phyloP scores from a whole-genome alignment of 2,329 filamentous ascomycete genomes.

The Exophiala alcalophila region DNA sequence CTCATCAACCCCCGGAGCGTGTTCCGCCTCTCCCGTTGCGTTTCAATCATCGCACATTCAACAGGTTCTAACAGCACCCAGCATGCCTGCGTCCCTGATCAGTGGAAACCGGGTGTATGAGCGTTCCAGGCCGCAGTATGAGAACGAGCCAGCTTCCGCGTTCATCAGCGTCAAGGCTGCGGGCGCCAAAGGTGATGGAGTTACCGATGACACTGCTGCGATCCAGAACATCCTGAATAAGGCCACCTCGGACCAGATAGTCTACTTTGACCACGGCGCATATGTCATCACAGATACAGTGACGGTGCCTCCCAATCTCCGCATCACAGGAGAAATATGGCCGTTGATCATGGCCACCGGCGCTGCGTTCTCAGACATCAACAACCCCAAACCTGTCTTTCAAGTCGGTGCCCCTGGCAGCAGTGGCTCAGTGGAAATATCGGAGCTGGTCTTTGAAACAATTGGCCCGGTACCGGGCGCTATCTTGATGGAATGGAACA shows the following conservation, averaged over 20 bases:
- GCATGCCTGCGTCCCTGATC: constrained; percentile 51
- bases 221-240: constrained; percentile 76
- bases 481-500: constrained; percentile 89
- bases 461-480: constrained; percentile 80
- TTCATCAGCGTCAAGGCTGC: constrained; percentile 81
- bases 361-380: constrained; percentile 66
- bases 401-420: constrained; percentile 78
- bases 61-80: constrained; percentile 15
- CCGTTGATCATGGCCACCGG: constrained; percentile 83
- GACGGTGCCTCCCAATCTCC: constrained; percentile 67
- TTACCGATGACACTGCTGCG: constrained; percentile 79
- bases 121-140: constrained; percentile 86
- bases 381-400: constrained; percentile 78
- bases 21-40: constrained; percentile 18
- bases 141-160: constrained; percentile 59
- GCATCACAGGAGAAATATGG: constrained; percentile 90
- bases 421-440: constrained; percentile 77
- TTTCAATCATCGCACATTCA: constrained; percentile 20
- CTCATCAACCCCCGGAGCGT: constrained; percentile 8
- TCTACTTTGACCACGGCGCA: constrained; percentile 64
- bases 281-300: constrained; percentile 62
- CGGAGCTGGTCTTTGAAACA: constrained; percentile 81
- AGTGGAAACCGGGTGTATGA: constrained; percentile 67
- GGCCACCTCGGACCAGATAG: constrained; percentile 57
- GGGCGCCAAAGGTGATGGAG: constrained; percentile 84